These are phyloP conservation scores for Verticillium nonalfalfae DNA, from an alignment of 2,329 filamentous ascomycete species.

Conservation along the genomic window DNA sequence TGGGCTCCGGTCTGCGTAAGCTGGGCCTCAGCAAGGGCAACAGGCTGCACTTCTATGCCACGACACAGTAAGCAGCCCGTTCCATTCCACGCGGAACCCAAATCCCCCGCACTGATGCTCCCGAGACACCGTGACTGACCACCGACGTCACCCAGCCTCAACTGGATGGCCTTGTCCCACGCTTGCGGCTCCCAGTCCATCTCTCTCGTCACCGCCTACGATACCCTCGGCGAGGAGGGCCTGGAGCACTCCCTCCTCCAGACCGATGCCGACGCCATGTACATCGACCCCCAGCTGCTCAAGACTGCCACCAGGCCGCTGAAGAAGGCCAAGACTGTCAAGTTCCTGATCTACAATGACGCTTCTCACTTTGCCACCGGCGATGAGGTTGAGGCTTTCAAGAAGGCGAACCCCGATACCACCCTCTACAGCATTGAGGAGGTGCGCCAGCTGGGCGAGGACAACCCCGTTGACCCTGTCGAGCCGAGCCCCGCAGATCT, in stretches of 20 bases:
- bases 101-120: neutral
- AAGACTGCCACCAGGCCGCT: constrained; percentile 52
- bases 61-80: constrained; percentile 55
- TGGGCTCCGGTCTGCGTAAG: constrained; percentile 68
- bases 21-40: constrained; percentile 65
- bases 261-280: constrained; percentile 76
- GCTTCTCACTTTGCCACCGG: constrained; percentile 43
- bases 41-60: constrained; percentile 72
- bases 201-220: constrained; percentile 89
- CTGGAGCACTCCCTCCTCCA: constrained; percentile 81
- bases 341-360: constrained; percentile 58
- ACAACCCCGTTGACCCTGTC: constrained; percentile 63
- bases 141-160: constrained; percentile 41
- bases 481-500: constrained; percentile 70
- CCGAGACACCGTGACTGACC: constrained; percentile 1
- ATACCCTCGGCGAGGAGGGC: constrained; percentile 80
- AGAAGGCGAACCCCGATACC: constrained; percentile 47
- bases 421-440: constrained; percentile 49
- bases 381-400: constrained; percentile 49
- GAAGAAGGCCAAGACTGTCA: constrained; percentile 48
- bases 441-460: constrained; percentile 51
- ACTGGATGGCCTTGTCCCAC: constrained; percentile 82
- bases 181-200: constrained; percentile 76
- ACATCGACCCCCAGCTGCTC: constrained; percentile 74
- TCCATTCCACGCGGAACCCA: neutral